A percentile compares a stretch with the other conserved stretches of the same genome.
phyloP scores from a whole-genome alignment of 1,284 basidiomycete genomes.

The Ganoderma leucocontextum region DNA sequence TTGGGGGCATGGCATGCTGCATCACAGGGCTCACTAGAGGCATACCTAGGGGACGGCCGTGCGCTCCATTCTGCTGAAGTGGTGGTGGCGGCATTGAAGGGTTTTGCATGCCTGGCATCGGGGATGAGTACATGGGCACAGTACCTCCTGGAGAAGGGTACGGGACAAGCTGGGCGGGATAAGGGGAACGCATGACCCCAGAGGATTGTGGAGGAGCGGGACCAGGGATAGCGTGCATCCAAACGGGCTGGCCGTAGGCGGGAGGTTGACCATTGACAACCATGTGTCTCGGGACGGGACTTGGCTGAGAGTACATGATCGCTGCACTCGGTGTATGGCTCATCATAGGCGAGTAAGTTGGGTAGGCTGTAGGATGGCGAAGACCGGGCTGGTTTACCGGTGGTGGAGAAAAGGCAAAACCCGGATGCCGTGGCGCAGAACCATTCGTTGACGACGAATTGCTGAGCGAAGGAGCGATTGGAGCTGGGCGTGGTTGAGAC shows the following conservation, averaged over 20 bases:
- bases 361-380: slow-evolving; percentile 56
- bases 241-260: slow-evolving; percentile 67
- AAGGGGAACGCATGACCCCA: slow-evolving; percentile 70
- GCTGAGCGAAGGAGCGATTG: slow-evolving; percentile 41
- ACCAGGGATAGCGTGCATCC: slow-evolving; percentile 61
- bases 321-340: slow-evolving; percentile 70
- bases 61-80: slow-evolving; percentile 53
- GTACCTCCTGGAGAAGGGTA: slow-evolving; percentile 63
- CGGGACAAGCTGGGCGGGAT: slow-evolving; percentile 66
- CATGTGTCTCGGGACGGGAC: slow-evolving; percentile 68
- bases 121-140: slow-evolving; percentile 56
- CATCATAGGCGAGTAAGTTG: slow-evolving; percentile 72
- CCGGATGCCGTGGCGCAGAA: slow-evolving; percentile 43
- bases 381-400: slow-evolving; percentile 48
- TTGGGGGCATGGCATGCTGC: slow-evolving; percentile 58
- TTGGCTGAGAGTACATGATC: slow-evolving; percentile 68
- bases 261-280: slow-evolving; percentile 62
- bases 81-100: slow-evolving; percentile 19
- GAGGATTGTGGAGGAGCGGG: slow-evolving; percentile 55
- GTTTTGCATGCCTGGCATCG: slow-evolving; percentile 53
- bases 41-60: slow-evolving; percentile 55
- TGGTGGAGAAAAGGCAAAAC: slow-evolving; percentile 47
- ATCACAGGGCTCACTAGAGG: slow-evolving; percentile 74
- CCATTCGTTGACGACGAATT: slow-evolving; percentile 49
- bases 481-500: slow-evolving; percentile 55